phyloP scores from a whole-genome alignment of 2,329 filamentous ascomycete genomes.

The Sarocladiaceae sp. region DNA sequence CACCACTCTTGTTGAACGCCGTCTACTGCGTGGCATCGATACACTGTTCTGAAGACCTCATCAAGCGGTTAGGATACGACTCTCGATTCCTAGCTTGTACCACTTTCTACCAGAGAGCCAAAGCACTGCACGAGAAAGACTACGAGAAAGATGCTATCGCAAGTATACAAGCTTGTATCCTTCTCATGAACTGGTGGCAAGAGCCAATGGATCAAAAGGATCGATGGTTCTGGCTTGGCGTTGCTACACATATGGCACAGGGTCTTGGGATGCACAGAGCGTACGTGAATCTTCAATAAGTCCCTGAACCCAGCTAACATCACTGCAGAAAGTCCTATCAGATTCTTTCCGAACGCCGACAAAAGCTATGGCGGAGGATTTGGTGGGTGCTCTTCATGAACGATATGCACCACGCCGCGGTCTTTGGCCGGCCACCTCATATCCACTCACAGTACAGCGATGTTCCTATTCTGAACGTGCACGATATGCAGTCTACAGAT shows the following conservation, averaged over 20 bases:
- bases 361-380: constrained; percentile 2
- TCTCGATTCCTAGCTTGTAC: neutral
- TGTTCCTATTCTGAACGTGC: neutral
- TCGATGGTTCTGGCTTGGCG: neutral
- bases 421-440: constrained; percentile 1
- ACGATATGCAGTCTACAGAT: neutral
- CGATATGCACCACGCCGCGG: constrained; percentile 2
- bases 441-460: constrained; percentile 2
- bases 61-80: neutral
- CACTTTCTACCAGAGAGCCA: constrained; percentile 1
- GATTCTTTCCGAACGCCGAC: neutral
- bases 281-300: neutral
- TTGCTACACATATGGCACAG: neutral
- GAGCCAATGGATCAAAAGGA: constrained; percentile 2
- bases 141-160: constrained; percentile 2
- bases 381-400: neutral
- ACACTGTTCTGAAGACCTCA: neutral
- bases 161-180: neutral
- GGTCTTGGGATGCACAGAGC: constrained; percentile 6
- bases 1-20: neutral
- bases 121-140: neutral
- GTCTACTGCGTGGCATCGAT: neutral
- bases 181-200: constrained; percentile 6
- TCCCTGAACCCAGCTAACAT: neutral
- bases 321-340: neutral